Conservation (phyloP, 2,329 filamentous ascomycete species). For the Juglanconis sp. region DNA sequence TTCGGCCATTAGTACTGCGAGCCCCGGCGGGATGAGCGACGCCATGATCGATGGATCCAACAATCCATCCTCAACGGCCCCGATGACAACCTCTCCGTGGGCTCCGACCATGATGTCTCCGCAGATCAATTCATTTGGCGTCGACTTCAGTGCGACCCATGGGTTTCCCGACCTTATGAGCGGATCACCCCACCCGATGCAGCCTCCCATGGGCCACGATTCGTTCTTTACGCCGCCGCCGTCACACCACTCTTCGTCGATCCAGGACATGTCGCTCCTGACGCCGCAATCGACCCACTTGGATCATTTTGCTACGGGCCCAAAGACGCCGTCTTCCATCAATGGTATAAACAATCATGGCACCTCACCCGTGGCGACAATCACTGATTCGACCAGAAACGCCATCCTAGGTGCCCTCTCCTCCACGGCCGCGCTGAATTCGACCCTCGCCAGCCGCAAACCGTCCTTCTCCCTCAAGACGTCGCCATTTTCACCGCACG, state of each 20-base stretch:
- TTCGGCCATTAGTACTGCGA: slow-evolving; percentile 91
- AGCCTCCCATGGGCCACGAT: slow-evolving; percentile 69
- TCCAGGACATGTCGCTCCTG: slow-evolving; percentile 65
- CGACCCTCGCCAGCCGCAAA: slow-evolving; percentile 57
- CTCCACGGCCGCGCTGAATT: slow-evolving; percentile 43
- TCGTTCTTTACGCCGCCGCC: slow-evolving; percentile 76
- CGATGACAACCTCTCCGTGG: slow-evolving; percentile 61
- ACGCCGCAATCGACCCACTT: slow-evolving; percentile 25
- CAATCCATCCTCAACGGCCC: slow-evolving; percentile 52
- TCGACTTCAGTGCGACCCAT: slow-evolving; percentile 67
- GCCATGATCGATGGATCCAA: slow-evolving; percentile 82
- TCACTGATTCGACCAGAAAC: slow-evolving; percentile 62
- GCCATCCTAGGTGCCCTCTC: slow-evolving; percentile 58
- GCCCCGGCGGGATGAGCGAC: slow-evolving; percentile 87
- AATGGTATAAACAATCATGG: slow-evolving; percentile 57
- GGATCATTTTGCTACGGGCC: slow-evolving; percentile 52
- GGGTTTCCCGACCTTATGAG: slow-evolving; percentile 71
- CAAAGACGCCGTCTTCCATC: slow-evolving; percentile 71
- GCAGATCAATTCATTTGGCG: slow-evolving; percentile 65
- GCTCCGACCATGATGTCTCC: slow-evolving; percentile 67
- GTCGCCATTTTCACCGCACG: slow-evolving; percentile 53
- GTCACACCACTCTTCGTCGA: slow-evolving; percentile 62
- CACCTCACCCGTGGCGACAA: slow-evolving; percentile 59
- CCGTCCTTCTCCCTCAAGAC: slow-evolving; percentile 58
- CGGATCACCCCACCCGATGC: slow-evolving; percentile 71